Evolutionary conservation across 257 asterid species (phyloP), one percentile per base, ranked within the genome.

Genomic region (Forsythia suspensa): DNA sequence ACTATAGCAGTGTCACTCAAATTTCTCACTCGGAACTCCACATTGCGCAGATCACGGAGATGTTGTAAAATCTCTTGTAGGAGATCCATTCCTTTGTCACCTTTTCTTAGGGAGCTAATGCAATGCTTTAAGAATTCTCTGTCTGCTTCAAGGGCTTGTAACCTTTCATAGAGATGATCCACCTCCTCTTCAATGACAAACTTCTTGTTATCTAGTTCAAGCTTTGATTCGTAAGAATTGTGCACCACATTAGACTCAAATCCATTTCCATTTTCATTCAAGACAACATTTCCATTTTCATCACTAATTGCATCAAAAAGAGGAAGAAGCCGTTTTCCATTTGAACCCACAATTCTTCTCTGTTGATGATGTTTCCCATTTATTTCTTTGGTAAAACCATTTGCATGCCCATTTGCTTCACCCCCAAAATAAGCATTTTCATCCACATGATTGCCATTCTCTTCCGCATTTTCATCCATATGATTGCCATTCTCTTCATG

Each of bases 141-240:
- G 59, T 95, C 99, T 10, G 98, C 97, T 85, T 95, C 99, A 41
- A 93, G 92, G 41, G 99, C 95, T 88, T 90, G 97, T 75, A 95
- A 81, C 87, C 98, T 89, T 83, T 88, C 97, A 46, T 89, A 91
- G 36, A 95, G 91, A 88, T 92, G 95, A 84, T 90, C 94, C 51
- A 95, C 92, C 86, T 95, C 98, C 82, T 90, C 97, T 79, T 89
- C 97, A 15, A 93, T 80, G 39, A 82, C 91, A 7, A 82, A 13
- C 83, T 85, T 90, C 88, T 86, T 89, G 85, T 84, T 85, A 43
- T 86, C 90, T n/a, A 61, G 57, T 77, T 86, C 89, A 13, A 78
- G 67, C 18, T 77, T 78, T 51, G 83, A 72, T 70, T 85, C 86
- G n/a, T 76, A 72, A 15, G 77, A 77, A 48, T 82, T 81, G 61